Evolutionary conservation across 768 basidiomycete species (phyloP).

Genomic region (Solioccasus polychromus): DNA sequence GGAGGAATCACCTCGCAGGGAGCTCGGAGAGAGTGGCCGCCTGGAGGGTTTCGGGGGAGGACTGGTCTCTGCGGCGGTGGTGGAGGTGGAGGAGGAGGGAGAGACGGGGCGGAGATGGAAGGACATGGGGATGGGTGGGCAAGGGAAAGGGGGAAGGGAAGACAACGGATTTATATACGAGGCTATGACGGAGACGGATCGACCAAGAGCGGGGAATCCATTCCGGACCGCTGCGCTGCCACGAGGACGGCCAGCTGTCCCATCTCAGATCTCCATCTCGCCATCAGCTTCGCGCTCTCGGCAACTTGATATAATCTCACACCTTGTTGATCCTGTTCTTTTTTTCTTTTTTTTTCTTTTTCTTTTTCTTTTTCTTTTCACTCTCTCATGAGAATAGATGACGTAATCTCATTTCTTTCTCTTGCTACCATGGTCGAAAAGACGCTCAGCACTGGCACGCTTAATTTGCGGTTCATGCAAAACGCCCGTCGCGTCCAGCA

Average conservation of each 20-base stretch:
- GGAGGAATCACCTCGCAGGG: slow-evolving; percentile 48
- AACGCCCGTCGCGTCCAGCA: slow-evolving; percentile 59
- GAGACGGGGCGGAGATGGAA: slow-evolving; percentile 63
- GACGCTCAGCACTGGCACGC: slow-evolving; percentile 59
- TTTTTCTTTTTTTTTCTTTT: no score
- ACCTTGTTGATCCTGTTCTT: no score
- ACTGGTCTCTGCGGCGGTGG: slow-evolving; percentile 44
- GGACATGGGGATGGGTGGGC: slow-evolving; percentile 41
- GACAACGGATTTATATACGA: slow-evolving; percentile 32
- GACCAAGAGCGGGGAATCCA: slow-evolving; percentile 21
- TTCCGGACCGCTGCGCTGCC: slow-evolving; percentile 23
- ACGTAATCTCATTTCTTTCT: slow-evolving; percentile 13
- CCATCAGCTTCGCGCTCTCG: no score
- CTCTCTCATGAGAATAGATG: slow-evolving; percentile 23
- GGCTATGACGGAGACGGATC: slow-evolving; percentile 24
- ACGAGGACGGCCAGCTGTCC: slow-evolving; percentile 21
- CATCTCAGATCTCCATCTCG: no score
- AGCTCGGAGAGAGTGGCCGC: slow-evolving; percentile 62
- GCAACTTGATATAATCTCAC: no score
- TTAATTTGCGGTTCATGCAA: slow-evolving; percentile 72
- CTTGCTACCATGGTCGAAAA: slow-evolving; percentile 34
- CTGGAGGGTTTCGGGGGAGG: slow-evolving; percentile 38
- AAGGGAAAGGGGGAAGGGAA: slow-evolving; percentile 6
- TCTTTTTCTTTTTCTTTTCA: no score
- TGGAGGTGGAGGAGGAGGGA: slow-evolving; percentile 52